Evolutionary conservation across 2,329 filamentous ascomycete species (phyloP).

Genomic region (Teratosphaeria gauchensis): DNA sequence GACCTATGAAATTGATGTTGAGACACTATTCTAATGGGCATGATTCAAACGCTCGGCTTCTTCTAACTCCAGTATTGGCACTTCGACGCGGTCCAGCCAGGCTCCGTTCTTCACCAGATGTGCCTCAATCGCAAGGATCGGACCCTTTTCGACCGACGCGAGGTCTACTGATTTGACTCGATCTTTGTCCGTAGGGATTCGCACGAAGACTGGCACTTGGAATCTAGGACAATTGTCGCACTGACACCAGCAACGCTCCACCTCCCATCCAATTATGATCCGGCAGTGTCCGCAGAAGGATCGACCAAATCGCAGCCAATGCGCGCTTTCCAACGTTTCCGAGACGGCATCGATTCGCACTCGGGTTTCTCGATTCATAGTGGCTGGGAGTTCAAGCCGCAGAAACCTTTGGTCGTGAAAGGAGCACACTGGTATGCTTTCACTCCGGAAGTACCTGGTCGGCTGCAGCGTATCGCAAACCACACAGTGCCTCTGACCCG

Average conservation of each 20-base stretch:
- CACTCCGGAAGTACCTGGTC: neutral
- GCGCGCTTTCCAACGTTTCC: neutral
- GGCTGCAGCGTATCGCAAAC: constrained; percentile 12
- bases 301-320: neutral
- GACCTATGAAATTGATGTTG: neutral
- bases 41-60: neutral
- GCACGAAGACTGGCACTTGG: neutral
- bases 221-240: constrained; percentile 1
- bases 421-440: neutral
- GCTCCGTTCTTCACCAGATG: neutral
- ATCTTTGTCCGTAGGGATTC: neutral
- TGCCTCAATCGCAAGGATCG: neutral
- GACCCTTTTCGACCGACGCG: neutral
- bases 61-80: neutral
- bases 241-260: neutral
- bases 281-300: constrained; percentile 1
- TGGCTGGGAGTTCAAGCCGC: neutral
- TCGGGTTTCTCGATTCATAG: neutral
- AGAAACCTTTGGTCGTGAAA: constrained; percentile 1
- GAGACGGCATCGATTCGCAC: neutral
- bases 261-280: neutral
- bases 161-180: neutral
- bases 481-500: constrained; percentile 16
- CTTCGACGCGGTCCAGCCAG: neutral
- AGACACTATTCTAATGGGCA: neutral